Evolutionary conservation across 192 early-diverging fungal genomes (phyloP), one percentile per base, ranked within the genome.

Genomic region (Entomortierella lignicola): DNA sequence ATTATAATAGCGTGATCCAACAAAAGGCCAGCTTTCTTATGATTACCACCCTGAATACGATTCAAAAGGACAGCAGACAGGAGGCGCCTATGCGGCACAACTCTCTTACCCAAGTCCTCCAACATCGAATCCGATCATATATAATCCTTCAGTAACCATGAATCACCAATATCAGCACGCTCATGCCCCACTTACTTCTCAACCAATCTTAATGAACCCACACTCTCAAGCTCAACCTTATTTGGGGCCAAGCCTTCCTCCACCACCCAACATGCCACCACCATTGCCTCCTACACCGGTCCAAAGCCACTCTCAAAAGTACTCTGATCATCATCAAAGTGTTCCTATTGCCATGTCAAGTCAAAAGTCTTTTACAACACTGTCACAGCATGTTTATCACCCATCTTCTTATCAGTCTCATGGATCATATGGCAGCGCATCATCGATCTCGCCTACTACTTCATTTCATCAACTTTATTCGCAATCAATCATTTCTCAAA

Each of bases 391-490:
- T 10, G 10, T 37, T 4, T 37, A 37, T 37, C 34, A 37, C 5
- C 4, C 34, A 47, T 15, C 5, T 3, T 15, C 44, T 12, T 47
- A 47, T 47, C 5, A 7, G 34, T 10, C 5, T 47, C 12, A 47
- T 42, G 39, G 6, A 42, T 13, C 39, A 10, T 42, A 42, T 42
- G 8, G 8, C 13, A 13, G 6, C 39, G 8, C 39, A 6, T 42
- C 39, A 47, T 47, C 44, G 2, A 20, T 20, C 20, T 47, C 44
- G 15, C 44, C 44, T 47, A 20, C 44, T 4, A 12, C 7, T 47
- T 60, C 59, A 6, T 8, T 60, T 15, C 59, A 44, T 39, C n/a
- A 21, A 18, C 3, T 66, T 34, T 26, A 44, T 20, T 63, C 60
- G 26, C 43, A 51, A 4, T 5, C 25, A 10, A 55, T 30, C n/a